Evolutionary conservation across 108 stramenopile genomes (phyloP), one percentile per base, ranked within the genome.

Genomic region (Cyclotella sp.): DNA sequence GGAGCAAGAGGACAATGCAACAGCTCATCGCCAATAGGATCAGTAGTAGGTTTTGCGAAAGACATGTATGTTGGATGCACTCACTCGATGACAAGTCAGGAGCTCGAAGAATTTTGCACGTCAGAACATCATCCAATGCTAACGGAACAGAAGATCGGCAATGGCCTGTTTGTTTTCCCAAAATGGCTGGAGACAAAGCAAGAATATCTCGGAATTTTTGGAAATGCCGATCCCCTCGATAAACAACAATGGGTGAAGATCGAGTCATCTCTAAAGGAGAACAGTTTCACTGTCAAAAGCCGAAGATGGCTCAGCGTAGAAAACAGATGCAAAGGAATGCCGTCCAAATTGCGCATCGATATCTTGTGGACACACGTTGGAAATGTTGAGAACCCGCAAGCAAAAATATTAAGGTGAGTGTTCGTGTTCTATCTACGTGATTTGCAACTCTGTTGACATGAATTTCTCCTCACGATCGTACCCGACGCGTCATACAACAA

Each of bases 211-310:
- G 90, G 90, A 5, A 69, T 63, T 14, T 91, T 86, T 64, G 90
- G 90, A 12, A 87, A 88, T 73, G 82, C 88, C 0, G 90, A 91
- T 62, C 88, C 89, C 9, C 57, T 90, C 41, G 88, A 91, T 41
- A 44, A 40, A 44, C 54, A 71, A 8, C 89, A 89, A 45, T 91
- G 90, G 90, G 51, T 88, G 11, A 60, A 70, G 34, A 61, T 83
- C 12, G 76, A 79, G 44, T 65, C 70, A 30, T 28, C 64, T 27
- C 1, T 59, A 41, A 55, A 77, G 29, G 62, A 63, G 1, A 24
- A 43, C 15, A 43, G 28, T n/a, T 68, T 61, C 34, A 15, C 15
- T 8, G 46, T 59, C 9, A 70, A 70, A 67, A 68, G 65, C 41
- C 59, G 73, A 62, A 53, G 45, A 40, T 81, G 74, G 57, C 16